Base-by-base conservation (phyloP, 805 yeast species). In the Ascoidea asiatica region DNA sequence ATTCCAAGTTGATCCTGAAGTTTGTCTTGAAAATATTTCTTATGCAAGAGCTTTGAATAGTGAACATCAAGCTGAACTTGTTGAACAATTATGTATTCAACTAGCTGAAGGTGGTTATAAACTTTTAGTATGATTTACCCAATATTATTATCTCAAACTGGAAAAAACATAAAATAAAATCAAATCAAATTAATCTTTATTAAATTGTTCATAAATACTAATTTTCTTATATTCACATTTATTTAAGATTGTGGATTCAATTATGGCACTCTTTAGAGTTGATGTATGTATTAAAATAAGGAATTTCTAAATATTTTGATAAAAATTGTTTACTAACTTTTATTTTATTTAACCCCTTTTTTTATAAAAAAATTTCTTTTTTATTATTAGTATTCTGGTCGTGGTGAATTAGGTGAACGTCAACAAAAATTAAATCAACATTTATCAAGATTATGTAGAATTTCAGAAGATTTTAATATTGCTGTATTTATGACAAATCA, bases 401-500 rank as follows among this genome's bases (percentile, higher is more conserved):
- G 90, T 56, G 90, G 88, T 2, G 90, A 82, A 55, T 65, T 82
- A 48, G 76, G 77, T 50, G 89, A 84, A 43, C 67, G 90, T 44
- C 90, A 82, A 57, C 82, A 82, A 43, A 83, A 76, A 58, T 73
- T 75, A 40, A 75, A 75, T 45, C 80, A 75, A 47, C 78, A 74
- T 61, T 58, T 75, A 33, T 66, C 73, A 5, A 65, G 67, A 46
- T 57, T 75, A 43, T 71, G 66, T 46, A 64, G 88, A 52, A 62
- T 81, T 44, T 83, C 89, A 0, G 90, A 82, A 55, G 90, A 82
- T 55, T 82, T 76, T 59, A 85, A 85, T 44, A 67, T 81, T 43
- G 90, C 90, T 0, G 82, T 82, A 0, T 78, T 82, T 44, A 73
- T 82, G 64, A 75, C 80, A 1, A 82, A 82, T 52, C 90, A 82